These are phyloP conservation scores for Penicillium sp. DNA, from an alignment of 2,329 filamentous ascomycete species.

Conservation along the genomic window DNA sequence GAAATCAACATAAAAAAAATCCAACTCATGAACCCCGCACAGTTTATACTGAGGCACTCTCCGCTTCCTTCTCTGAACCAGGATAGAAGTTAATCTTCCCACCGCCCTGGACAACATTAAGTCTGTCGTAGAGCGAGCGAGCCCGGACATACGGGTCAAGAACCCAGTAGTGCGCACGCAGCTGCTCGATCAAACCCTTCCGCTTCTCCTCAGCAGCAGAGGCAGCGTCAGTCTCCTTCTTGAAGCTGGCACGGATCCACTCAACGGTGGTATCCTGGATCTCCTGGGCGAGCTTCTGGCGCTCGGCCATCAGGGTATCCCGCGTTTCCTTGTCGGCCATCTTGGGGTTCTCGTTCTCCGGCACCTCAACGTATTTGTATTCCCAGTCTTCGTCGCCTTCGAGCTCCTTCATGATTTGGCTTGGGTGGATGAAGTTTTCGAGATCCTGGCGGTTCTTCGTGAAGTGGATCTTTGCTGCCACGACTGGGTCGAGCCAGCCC, in stretches of 20 bases:
- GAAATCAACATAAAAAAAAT: background rate
- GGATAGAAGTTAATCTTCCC: constrained; percentile 74
- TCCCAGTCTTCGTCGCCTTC: constrained; percentile 83
- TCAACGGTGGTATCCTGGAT: constrained; percentile 72
- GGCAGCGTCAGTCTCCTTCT: constrained; percentile 47
- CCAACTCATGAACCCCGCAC: background rate
- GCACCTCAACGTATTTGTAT: constrained; percentile 78
- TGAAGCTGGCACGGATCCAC: constrained; percentile 65
- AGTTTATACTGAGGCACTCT: constrained; percentile 9
- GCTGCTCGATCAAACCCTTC: constrained; percentile 59
- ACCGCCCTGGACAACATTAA: constrained; percentile 65
- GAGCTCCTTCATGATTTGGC: constrained; percentile 75
- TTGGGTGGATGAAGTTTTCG: constrained; percentile 68
- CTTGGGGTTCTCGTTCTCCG: constrained; percentile 69
- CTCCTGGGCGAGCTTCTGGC: constrained; percentile 65
- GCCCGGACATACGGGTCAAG: constrained; percentile 85
- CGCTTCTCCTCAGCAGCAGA: constrained; percentile 58
- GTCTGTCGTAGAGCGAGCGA: constrained; percentile 79
- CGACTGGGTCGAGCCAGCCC: constrained; percentile 95
- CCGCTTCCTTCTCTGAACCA: constrained; percentile 16
- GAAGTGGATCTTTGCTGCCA: constrained; percentile 91
- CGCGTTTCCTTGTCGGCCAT: constrained; percentile 68
- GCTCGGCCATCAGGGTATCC: constrained; percentile 62
- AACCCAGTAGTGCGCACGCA: constrained; percentile 80
- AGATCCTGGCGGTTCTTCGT: constrained; percentile 79